Base-by-base conservation (phyloP, 257 asterid species). In the Solanum habrochaites region DNA sequence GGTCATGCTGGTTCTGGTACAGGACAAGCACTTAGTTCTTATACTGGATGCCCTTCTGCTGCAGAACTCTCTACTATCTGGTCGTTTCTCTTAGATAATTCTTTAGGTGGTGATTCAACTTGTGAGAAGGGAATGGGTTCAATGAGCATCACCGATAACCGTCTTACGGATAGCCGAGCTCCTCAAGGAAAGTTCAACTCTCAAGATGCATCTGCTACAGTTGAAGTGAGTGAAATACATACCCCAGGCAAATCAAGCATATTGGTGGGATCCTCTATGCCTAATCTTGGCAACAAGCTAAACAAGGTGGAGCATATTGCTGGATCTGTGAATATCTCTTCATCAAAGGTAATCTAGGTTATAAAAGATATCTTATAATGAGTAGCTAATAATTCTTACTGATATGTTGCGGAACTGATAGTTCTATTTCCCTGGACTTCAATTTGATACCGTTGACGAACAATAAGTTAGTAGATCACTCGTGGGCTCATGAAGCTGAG, bases 41-140 rank as follows among this genome's bases (percentile, higher is more conserved):
- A 93, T 85, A 90, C 94, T 6, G 98, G 97, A 11, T 93, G 95
- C 71, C 98, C 98, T 35, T 89, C 95, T 8, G 94, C 98, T 20
- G 90, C 89, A 21, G 96, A 95, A 87, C 91, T 95, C 83, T 92
- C 96, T n/a, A 91, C 86, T 32, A 88, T 93, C 74, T 95, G 97
- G 98, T 71, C 83, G 16, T 85, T 85, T 82, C 86, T 87, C 29
- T 70, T 87, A 69, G 84, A 87, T 81, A 32, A 27, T 21, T 86
- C 83, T 67, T 66, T 82, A 49, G 60, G 40, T 39, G 86, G 75
- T 23, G 89, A 82, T 82, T 82, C 73, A 31, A 37, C 86, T 70
- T 87, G 86, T 87, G 77, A 87, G 75, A 67, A 82, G 32, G 87
- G 89, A 82, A 87, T 87, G 67, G 83, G 89, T 82, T 70, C 89